Evolutionary conservation across 108 stramenopile genomes (phyloP), one percentile per base, ranked within the genome.

Genomic region (Aurantiochytrium sp.): DNA sequence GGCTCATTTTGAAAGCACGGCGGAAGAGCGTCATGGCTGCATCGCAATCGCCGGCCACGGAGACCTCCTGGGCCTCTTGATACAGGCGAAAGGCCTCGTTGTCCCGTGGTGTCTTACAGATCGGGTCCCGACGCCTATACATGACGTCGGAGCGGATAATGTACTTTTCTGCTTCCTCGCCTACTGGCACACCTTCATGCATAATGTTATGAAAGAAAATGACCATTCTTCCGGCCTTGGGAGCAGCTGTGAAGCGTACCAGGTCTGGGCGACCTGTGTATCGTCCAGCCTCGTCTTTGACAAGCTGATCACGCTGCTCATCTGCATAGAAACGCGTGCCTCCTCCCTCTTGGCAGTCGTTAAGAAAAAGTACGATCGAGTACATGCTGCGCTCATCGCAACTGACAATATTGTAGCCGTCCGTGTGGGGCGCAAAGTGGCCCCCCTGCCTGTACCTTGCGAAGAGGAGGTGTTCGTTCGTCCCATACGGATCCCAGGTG

Each of bases 121-220:
- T 58, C 6, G 90, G 58, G 43, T 88, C 87, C 16, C 28, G 18
- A 21, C 90, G 69, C 28, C 25, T 14, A 44, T 59, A 91, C 58
- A 91, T 91, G 6, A 91, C 71, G 69, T 91, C 90, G 18, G 90
- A 89, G 16, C 90, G 87, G 12, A 91, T 89, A 2, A 91, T 91
- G 58, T 89, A 89, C 72, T 91, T 91, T 25, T 29, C 44, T 19
- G 44, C 55, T 14, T 64, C 47, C 10, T 69, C 18, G 6, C 59
- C 53, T 5, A 49, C 44, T 19, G 58, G 58, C 23, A 91, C 89
- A 2, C 90, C 90, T 51, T 91, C 88, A 45, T 91, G 90, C 49
- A 91, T 60, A n/a, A 60, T 43, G 55, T 73, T 59, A 57, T 91
- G 90, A 28, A 88, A 59, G 59, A 91, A 91, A 29, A 89, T 55